Evolutionary conservation across 305 asterid species (phyloP).

Genomic region (Plantago lanceolata): DNA sequence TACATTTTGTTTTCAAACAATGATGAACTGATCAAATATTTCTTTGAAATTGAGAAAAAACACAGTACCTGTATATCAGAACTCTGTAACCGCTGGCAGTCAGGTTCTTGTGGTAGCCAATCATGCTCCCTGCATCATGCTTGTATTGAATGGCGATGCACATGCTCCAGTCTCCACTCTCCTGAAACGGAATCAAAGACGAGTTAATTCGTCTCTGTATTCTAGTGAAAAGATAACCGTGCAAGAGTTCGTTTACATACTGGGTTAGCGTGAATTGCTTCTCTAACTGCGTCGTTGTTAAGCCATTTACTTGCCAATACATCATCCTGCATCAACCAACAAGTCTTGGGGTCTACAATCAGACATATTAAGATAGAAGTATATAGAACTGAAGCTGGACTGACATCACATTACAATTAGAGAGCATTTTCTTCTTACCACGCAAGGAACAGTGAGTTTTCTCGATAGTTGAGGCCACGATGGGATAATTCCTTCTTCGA

Average conservation of each 20-base stretch:
- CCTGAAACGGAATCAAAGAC: constrained; percentile 22
- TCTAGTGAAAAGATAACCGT: background rate
- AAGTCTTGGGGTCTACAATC: background rate
- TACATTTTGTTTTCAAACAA: background rate
- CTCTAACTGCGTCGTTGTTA: constrained; percentile 40
- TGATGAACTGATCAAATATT: constrained; percentile 1
- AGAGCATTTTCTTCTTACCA: constrained; percentile 24
- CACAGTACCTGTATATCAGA: constrained; percentile 45
- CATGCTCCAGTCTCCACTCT: constrained; percentile 43
- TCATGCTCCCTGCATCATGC: constrained; percentile 57
- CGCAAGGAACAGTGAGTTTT: constrained; percentile 32
- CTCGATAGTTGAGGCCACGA: constrained; percentile 43
- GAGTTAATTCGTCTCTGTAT: background rate
- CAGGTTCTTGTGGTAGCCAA: constrained; percentile 47
- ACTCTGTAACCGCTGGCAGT: constrained; percentile 43
- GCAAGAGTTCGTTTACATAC: constrained; percentile 25
- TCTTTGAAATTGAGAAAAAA: background rate
- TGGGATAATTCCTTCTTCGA: constrained; percentile 42
- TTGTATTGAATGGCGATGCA: constrained; percentile 27
- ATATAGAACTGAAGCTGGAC: no score
- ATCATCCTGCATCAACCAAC: constrained; percentile 35
- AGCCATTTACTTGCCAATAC: constrained; percentile 49
- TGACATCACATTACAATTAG: no score
- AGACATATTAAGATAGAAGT: no score
- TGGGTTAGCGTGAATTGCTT: constrained; percentile 49